Conservation (phyloP, 176 grass and related monocot species). For the Melocanna baccifera region DNA sequence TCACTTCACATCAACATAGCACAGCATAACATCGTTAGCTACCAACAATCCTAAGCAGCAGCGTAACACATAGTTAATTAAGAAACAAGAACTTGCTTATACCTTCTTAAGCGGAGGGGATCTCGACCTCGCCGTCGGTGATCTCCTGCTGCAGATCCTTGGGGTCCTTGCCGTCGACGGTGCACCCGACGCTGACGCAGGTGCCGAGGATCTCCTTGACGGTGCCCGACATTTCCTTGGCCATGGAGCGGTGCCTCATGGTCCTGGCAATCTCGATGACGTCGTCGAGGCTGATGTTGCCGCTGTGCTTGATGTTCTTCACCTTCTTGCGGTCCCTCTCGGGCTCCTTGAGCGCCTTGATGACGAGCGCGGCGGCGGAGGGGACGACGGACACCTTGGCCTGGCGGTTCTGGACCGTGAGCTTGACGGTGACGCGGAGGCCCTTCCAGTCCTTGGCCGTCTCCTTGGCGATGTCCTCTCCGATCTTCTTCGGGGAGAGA, state of each 20-base stretch:
- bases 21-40: neutral
- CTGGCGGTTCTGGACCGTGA: slow-evolving; percentile 79
- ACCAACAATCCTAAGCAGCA: neutral
- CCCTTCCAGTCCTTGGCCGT: slow-evolving; percentile 89
- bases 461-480: slow-evolving; percentile 85
- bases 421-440: slow-evolving; percentile 80
- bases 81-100: neutral
- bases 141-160: slow-evolving; percentile 76
- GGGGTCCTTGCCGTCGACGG: slow-evolving; percentile 69
- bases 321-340: slow-evolving; percentile 85
- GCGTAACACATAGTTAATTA: neutral
- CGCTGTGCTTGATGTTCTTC: slow-evolving; percentile 73
- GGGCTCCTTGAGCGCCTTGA: slow-evolving; percentile 75
- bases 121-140: slow-evolving; percentile 54
- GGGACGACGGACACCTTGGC: slow-evolving; percentile 73
- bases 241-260: slow-evolving; percentile 58
- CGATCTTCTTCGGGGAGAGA: slow-evolving; percentile 78
- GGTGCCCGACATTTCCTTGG: slow-evolving; percentile 55
- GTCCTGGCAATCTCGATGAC: slow-evolving; percentile 64
- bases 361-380: slow-evolving; percentile 76
- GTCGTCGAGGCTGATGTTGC: slow-evolving; percentile 76
- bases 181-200: slow-evolving; percentile 65
- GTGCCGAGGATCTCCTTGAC: slow-evolving; percentile 72
- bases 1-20: neutral
- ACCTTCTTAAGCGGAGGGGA: slow-evolving; percentile 50